A percentile compares a stretch with the other conserved stretches of the same genome.
Conservation (phyloP, 257 asterid genomes). For the Lantana camara region DNA sequence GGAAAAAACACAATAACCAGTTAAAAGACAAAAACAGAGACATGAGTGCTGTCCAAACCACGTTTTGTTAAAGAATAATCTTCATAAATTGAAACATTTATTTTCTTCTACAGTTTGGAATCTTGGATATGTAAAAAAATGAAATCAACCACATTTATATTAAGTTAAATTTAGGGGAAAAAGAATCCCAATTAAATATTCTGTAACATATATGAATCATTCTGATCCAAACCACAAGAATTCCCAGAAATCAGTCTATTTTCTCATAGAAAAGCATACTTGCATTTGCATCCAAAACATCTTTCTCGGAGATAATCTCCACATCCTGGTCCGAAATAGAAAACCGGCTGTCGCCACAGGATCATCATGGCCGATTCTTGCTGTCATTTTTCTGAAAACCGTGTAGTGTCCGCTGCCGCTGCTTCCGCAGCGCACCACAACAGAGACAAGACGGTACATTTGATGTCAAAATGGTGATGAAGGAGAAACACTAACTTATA, state of each 20-base stretch:
- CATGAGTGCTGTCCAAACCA: no score
- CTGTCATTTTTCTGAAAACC: constrained; percentile 68
- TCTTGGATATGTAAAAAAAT: no score
- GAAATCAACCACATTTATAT: no score
- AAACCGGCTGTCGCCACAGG: constrained; percentile 66
- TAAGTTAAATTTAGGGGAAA: no score
- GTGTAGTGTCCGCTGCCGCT: constrained; percentile 86
- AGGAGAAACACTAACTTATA: neutral
- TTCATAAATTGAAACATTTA: no score
- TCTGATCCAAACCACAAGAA: neutral
- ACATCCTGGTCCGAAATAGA: constrained; percentile 84
- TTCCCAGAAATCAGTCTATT: constrained; percentile 34
- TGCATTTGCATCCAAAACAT: no score
- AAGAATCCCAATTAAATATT: neutral
- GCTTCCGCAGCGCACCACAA: constrained; percentile 79
- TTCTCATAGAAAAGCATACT: no score
- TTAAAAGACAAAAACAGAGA: no score
- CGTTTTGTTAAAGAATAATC: no score
- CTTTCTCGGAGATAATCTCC: no score
- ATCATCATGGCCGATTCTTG: constrained; percentile 49
- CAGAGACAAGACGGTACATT: constrained; percentile 70
- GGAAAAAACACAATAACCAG: no score
- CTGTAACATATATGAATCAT: neutral
- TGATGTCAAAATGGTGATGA: constrained; percentile 29
- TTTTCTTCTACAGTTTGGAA: no score